Evolutionary conservation across 495 filamentous ascomycete species (phyloP).

Genomic region (Neurospora sp.): DNA sequence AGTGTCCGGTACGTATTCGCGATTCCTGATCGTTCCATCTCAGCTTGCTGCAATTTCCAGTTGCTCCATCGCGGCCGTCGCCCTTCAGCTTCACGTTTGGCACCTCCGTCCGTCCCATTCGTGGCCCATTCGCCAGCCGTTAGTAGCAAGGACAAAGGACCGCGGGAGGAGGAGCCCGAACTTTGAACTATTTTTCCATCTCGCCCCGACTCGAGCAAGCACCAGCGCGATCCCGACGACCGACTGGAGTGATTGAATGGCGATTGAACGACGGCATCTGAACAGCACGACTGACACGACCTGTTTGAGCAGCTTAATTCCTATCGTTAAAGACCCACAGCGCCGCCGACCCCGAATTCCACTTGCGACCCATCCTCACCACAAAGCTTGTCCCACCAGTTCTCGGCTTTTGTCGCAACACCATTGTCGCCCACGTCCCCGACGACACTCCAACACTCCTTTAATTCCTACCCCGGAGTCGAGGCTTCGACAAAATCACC

Average conservation of each 20-base stretch:
- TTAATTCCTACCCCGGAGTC: slow-evolving; percentile 7
- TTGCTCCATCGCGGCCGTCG: not conserved
- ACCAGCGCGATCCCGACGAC: not conserved
- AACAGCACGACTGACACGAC: slow-evolving; percentile 13
- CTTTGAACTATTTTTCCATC: not conserved
- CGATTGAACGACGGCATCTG: not conserved
- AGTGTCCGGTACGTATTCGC: not conserved
- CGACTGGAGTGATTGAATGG: not conserved
- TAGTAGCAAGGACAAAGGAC: not conserved
- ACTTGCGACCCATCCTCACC: slow-evolving; percentile 9
- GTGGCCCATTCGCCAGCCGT: not conserved
- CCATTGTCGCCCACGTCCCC: slow-evolving; percentile 14
- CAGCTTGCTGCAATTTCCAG: not conserved
- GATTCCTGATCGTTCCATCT: not conserved
- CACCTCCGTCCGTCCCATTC: not conserved
- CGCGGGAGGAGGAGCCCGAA: not conserved
- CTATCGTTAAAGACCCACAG: slow-evolving; percentile 5
- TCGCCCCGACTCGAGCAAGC: not conserved
- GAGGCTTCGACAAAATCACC: slow-evolving; percentile 11
- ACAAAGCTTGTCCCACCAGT: slow-evolving; percentile 11
- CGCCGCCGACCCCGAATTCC: slow-evolving; percentile 9
- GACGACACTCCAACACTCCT: slow-evolving; percentile 1
- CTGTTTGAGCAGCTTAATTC: slow-evolving; percentile 12
- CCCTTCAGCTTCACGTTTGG: not conserved
- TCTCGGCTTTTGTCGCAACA: slow-evolving; percentile 8